Evolutionary conservation across 768 basidiomycete species (phyloP).

Genomic region (Tricholoma flavovirens): DNA sequence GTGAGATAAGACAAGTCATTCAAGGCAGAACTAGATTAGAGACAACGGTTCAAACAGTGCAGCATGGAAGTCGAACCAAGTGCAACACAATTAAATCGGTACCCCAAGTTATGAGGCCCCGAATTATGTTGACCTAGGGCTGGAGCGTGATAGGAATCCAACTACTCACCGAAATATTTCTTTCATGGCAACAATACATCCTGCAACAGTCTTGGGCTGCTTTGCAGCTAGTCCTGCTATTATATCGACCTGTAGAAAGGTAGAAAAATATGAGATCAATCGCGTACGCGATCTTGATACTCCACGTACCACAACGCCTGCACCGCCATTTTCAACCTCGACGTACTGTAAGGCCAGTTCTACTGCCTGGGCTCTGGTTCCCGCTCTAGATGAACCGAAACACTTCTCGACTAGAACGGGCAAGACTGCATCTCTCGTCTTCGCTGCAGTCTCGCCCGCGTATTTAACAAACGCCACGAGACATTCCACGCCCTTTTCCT

Average conservation of each 20-base stretch:
- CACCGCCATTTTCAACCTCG: conserved; percentile 86
- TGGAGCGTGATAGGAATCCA: background rate
- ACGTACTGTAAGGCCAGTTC: conserved; percentile 87
- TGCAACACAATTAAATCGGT: background rate
- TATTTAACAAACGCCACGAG: conserved; percentile 82
- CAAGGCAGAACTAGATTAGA: background rate
- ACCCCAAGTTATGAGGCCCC: background rate
- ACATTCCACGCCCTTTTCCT: conserved; percentile 95
- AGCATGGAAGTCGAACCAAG: background rate
- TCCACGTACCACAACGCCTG: conserved; percentile 79
- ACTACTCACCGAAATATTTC: conserved; percentile 74
- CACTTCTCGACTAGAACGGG: conserved; percentile 97
- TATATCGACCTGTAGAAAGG: conserved; percentile 55
- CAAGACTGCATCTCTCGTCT: conserved; percentile 73
- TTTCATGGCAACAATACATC: conserved; percentile 68
- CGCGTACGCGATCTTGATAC: conserved; percentile 17
- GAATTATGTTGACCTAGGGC: background rate
- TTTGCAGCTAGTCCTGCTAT: conserved; percentile 85
- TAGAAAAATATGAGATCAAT: conserved; percentile 23
- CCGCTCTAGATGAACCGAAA: conserved; percentile 83
- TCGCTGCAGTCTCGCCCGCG: conserved; percentile 83
- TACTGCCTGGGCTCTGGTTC: conserved; percentile 81
- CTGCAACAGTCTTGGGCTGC: conserved; percentile 90
- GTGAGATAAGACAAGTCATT: background rate
- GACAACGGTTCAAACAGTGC: background rate